These are phyloP conservation scores for Phyllachora maydis DNA, from an alignment of 2,329 filamentous ascomycete species.

Conservation along the genomic window DNA sequence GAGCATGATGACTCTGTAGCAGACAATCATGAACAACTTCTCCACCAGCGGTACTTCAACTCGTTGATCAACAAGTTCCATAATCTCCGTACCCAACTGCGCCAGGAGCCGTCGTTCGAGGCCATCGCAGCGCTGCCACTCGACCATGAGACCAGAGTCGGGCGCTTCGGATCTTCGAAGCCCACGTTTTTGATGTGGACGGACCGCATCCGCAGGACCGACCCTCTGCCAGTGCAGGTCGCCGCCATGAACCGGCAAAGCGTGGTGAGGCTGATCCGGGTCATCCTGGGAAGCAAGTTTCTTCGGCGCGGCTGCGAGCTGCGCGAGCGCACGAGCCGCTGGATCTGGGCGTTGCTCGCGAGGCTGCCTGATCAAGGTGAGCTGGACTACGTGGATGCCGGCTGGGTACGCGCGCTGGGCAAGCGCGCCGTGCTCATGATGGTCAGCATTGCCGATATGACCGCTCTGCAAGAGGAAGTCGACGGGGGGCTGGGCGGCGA, in stretches of 20 bases:
- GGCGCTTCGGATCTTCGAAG: constrained; percentile 27
- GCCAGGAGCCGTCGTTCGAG: constrained; percentile 27
- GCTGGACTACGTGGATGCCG: constrained; percentile 55
- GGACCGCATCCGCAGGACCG: constrained; percentile 24
- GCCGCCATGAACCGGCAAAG: constrained; percentile 45
- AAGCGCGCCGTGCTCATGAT: constrained; percentile 49
- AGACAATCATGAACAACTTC: constrained; percentile 10
- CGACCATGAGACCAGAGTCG: constrained; percentile 32
- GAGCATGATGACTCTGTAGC: constrained; percentile 9
- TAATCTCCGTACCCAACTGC: constrained; percentile 40
- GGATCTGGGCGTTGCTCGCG: constrained; percentile 71
- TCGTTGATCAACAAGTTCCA: constrained; percentile 45
- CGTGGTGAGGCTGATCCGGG: constrained; percentile 43
- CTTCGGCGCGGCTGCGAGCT: constrained; percentile 37
- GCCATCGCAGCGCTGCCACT: constrained; percentile 29
- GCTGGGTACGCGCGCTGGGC: constrained; percentile 57
- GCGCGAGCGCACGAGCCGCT: constrained; percentile 49
- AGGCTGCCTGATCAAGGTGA: constrained; percentile 54
- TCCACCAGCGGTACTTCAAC: constrained; percentile 46
- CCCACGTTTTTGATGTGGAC: constrained; percentile 30
- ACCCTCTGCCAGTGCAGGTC: constrained; percentile 37
- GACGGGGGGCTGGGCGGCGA: constrained; percentile 12
- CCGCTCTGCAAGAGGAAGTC: constrained; percentile 18
- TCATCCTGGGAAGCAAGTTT: constrained; percentile 44
- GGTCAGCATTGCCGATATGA: constrained; percentile 30